Conservation (phyloP, 192 early-diverging fungal species). For the Chytriomyces sp. region DNA sequence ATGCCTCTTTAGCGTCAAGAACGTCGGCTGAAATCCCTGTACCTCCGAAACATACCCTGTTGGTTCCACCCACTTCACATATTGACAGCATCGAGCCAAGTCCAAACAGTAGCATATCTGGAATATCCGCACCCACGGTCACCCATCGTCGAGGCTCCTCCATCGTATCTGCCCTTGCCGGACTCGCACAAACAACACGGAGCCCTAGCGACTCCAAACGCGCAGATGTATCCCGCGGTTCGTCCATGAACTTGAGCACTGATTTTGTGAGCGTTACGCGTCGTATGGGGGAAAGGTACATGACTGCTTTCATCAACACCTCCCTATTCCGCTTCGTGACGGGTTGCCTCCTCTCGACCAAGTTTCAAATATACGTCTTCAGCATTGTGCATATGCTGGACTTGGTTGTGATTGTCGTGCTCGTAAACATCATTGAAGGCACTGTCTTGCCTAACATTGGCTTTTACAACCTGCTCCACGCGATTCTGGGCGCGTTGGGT, state of each 20-base stretch:
- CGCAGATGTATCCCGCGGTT: not conserved
- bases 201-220: too few species aligned
- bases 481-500: not conserved
- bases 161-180: too few species aligned
- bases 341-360: not conserved
- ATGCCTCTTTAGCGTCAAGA: too few species aligned
- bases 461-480: slow-evolving; percentile 6
- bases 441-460: not conserved
- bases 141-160: too few species aligned
- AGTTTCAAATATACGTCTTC: slow-evolving; percentile 14
- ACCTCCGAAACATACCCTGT: too few species aligned
- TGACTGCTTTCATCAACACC: not conserved
- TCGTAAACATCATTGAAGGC: not conserved
- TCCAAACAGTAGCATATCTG: too few species aligned
- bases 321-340: not conserved
- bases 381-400: slow-evolving; percentile 5
- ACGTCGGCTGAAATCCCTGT: too few species aligned
- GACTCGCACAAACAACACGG: too few species aligned
- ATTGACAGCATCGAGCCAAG: too few species aligned
- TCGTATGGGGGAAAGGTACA: not conserved
- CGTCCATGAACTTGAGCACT: slow-evolving; percentile 1
- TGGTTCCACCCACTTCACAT: too few species aligned
- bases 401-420: not conserved
- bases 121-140: too few species aligned
- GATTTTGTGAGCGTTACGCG: not conserved